Evolutionary conservation across 2,329 filamentous ascomycete genomes (phyloP), one percentile per base, ranked within the genome.

Genomic region (Balansia obtecta): DNA sequence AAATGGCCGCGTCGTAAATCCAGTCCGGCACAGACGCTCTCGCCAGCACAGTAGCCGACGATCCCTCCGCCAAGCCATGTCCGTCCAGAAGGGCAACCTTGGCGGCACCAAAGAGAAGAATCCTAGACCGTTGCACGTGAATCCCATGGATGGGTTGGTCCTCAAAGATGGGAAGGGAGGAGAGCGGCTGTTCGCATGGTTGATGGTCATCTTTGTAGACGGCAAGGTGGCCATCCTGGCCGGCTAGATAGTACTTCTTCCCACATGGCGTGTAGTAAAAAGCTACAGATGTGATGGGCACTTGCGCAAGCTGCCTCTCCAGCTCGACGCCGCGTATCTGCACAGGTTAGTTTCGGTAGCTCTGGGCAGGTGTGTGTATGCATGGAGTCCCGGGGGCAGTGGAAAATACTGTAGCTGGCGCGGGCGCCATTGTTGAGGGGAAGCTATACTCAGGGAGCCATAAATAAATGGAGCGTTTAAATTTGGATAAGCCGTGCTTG

Each of bases 81-180:
- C 62, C 47, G 37, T 61, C 59, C 3, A 76, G 49, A 38, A 55
- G 48, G 2, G 69, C 76, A n/a, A 86, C 67, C 2, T 71, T 76
- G 15, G 73, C 71, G 1, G 82, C 84, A 39, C 88, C 88, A 86
- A 87, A 94, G 15, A 83, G 66, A 6, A 91, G 69, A 56, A 41
- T 65, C 16, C 48, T 46, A 43, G 51, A 20, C 53, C 53, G 30
- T 49, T 52, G 48, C 59, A 80, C 65, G n/a, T 71, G 65, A 49
- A 91, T 80, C 2, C 87, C 87, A 64, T 93, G 88, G 47, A 93
- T 79, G 3, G 80, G 71, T 62, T 91, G 86, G n/a, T 73, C 73
- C 15, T 66, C 60, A 59, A 93, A 90, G 32, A 88, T 66, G 22
- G 65, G 65, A 46, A 76, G 60, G 46, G 68, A 67, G 46, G 66